Base-by-base conservation (phyloP, 345 rosid genomes). In the Lenwebbia sp. region DNA sequence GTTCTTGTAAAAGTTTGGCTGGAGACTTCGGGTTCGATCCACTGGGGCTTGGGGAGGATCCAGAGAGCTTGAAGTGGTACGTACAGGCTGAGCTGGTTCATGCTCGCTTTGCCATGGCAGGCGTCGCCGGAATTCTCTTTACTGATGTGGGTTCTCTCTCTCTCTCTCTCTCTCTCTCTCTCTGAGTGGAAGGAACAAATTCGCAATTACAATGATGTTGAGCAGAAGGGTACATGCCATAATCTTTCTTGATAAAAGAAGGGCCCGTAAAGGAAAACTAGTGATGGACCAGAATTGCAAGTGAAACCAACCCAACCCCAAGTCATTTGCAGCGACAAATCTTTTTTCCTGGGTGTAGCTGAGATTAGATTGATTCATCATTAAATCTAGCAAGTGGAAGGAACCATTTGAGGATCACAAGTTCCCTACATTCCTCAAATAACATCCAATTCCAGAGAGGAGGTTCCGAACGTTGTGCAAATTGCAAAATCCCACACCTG, bases 1-100 rank as follows among this genome's bases (percentile, higher is more conserved):
- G 53, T 10, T 87, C 82, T 85, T 4, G 26, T 62, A 49, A 75
- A 85, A 94, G 98, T 44, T 92, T 96, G 88, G 90, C 95, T 44
- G 99, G 99, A 85, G 99, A 97, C 89, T 97, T 88, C 87, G 99
- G 98, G 86, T 96, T 96, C 85, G 98, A 96, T 89, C 99, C 99
- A 9, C 96, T 97, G 9, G 98, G 99, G 74, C 93, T 97, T 65
- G 99, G 99, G 83, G 98, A 96, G 86, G 95, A 96, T 85, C 98
- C 96, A 2, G 92, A 92, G 52, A 96, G 96, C 94, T 94, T 96
- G 91, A 96, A 91, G 86, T 97, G 98, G 99, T 97, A 94, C 70
- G 99, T 96, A 85, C 98, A 97, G 91, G 99, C 99, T 52, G 98
- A 97, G 90, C 89, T 96, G 87, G 98, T 96, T 76, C 99, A 94